Conservation (phyloP, 2,329 filamentous ascomycete species). For the Nothopassalora personata region DNA sequence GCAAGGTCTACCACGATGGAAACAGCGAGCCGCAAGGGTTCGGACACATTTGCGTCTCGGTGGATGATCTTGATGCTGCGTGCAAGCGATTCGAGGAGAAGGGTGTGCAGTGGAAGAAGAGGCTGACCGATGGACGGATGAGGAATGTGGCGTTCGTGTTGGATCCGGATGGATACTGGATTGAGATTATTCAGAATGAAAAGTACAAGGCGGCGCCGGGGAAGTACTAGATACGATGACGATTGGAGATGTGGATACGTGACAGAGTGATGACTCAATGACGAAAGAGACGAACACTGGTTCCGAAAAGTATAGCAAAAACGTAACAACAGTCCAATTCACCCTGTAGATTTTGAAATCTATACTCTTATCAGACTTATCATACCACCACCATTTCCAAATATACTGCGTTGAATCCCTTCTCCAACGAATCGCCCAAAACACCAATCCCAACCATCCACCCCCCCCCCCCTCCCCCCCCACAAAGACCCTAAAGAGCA, state of each 20-base stretch:
- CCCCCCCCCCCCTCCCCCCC: background rate
- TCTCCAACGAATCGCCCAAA: too few relatives aligned
- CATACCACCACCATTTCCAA: too few relatives aligned
- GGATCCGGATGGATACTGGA: slow-evolving; percentile 36
- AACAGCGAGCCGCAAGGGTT: slow-evolving; percentile 91
- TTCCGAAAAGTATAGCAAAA: too few relatives aligned
- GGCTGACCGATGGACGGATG: slow-evolving; percentile 82
- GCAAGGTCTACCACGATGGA: slow-evolving; percentile 85
- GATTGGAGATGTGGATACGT: background rate
- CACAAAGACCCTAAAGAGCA: slow-evolving; percentile 34
- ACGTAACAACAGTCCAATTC: too few relatives aligned
- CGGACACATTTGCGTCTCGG: slow-evolving; percentile 81
- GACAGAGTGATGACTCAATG: too few relatives aligned
- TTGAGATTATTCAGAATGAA: slow-evolving; percentile 17
- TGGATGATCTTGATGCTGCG: slow-evolving; percentile 83
- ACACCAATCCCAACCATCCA: background rate
- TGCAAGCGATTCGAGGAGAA: slow-evolving; percentile 79
- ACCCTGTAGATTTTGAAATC: too few relatives aligned
- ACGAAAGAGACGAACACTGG: too few relatives aligned
- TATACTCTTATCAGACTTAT: too few relatives aligned
- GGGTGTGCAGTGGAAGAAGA: slow-evolving; percentile 88
- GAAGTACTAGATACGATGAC: slow-evolving; percentile 9
- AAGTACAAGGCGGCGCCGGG: slow-evolving; percentile 17
- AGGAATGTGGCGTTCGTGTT: slow-evolving; percentile 89
- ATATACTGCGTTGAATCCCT: too few relatives aligned